Conservation (phyloP, 1,284 basidiomycete genomes). For the Sporisorium scitamineum region DNA sequence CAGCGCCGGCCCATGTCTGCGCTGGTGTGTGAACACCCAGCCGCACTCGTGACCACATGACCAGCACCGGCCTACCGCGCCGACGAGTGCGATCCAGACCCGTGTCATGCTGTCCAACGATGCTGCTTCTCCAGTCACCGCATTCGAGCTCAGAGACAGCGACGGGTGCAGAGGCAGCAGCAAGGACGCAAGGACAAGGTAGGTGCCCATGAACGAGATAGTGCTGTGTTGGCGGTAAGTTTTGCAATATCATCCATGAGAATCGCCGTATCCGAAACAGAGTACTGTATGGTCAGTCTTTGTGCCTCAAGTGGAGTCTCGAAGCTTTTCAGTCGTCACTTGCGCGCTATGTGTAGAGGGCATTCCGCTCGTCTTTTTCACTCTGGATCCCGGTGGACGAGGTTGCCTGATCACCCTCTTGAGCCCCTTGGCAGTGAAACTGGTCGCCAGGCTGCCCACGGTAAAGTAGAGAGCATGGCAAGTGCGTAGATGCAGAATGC, state of each 20-base stretch:
- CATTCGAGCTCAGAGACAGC: constrained; percentile 9
- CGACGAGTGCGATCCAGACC: constrained; percentile 31
- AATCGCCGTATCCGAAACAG: too few relatives aligned
- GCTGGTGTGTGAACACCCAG: constrained; percentile 49
- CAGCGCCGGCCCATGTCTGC: constrained; percentile 43
- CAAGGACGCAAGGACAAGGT: constrained; percentile 40
- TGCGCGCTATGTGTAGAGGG: constrained; percentile 55
- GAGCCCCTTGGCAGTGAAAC: constrained; percentile 52
- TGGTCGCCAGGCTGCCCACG: constrained; percentile 38
- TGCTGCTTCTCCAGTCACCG: not conserved
- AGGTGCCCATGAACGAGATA: constrained; percentile 57
- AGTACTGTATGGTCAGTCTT: not conserved
- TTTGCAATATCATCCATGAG: too few relatives aligned
- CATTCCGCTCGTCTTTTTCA: constrained; percentile 56
- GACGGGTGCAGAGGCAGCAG: constrained; percentile 45
- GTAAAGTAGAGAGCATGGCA: constrained; percentile 48
- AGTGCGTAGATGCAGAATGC: constrained; percentile 49
- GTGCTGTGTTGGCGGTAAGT: too few relatives aligned
- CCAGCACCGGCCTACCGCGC: constrained; percentile 31
- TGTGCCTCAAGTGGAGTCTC: too few relatives aligned
- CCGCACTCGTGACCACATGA: constrained; percentile 56
- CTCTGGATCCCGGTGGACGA: constrained; percentile 43
- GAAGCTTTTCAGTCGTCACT: constrained; percentile 7
- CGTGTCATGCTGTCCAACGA: constrained; percentile 26
- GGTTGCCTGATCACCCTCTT: constrained; percentile 58